phyloP scores from a whole-genome alignment of 805 yeast genomes.

The Saccharomyces kudriavzevii region DNA sequence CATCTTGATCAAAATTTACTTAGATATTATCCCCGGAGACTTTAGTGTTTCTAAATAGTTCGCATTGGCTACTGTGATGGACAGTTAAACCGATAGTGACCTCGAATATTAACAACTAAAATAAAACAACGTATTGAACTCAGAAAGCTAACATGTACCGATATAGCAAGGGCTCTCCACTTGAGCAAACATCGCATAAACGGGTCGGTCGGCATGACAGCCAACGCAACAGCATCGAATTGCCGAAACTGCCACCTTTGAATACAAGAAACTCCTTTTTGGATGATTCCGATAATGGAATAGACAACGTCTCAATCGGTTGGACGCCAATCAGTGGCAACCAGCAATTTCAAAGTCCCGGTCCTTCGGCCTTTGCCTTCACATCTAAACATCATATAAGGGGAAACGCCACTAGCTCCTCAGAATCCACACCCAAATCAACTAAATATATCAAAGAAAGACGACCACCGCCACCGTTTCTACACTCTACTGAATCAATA shows the following conservation, averaged over 20 bases:
- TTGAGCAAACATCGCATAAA: not conserved
- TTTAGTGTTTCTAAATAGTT: not conserved
- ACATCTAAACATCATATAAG: not conserved
- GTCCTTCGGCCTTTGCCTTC: not conserved
- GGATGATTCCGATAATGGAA: constrained; percentile 4
- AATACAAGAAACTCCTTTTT: constrained; percentile 16
- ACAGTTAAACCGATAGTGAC: not conserved
- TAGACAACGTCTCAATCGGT: constrained; percentile 14
- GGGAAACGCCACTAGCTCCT: not conserved
- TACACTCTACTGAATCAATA: constrained; percentile 1
- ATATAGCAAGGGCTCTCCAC: not conserved
- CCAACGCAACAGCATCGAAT: constrained; percentile 1
- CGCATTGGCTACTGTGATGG: not conserved
- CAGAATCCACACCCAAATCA: not conserved
- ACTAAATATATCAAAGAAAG: constrained; percentile 2
- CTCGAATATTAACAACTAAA: not conserved
- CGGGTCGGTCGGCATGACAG: not conserved
- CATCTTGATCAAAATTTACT: not conserved
- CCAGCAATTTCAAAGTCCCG: not conserved
- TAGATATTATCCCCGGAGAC: not conserved
- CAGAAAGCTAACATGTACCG: not conserved
- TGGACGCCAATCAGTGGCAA: constrained; percentile 17
- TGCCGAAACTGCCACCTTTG: constrained; percentile 28
- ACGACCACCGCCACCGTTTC: constrained; percentile 23
- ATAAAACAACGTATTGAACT: not conserved